These are phyloP conservation scores for Trichoderma harzianum DNA, from an alignment of 2,329 filamentous ascomycete genomes.

Conservation along the genomic window DNA sequence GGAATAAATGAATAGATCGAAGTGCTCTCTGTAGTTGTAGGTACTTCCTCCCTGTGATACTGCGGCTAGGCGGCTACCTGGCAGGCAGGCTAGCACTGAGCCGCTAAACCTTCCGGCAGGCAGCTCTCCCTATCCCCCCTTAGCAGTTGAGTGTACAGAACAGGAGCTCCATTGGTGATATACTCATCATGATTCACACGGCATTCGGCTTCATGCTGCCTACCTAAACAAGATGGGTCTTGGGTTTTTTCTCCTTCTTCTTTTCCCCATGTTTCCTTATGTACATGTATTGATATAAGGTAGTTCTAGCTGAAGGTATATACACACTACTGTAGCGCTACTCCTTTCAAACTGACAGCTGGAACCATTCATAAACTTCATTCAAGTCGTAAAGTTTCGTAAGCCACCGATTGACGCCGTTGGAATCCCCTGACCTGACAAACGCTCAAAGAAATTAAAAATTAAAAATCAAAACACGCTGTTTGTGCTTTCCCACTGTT, in stretches of 20 bases:
- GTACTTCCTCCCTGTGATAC: background rate
- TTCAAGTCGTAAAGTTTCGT: background rate
- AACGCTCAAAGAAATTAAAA: constrained; percentile 1
- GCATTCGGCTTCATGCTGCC: background rate
- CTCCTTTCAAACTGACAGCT: background rate
- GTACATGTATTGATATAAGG: background rate
- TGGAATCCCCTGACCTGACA: background rate
- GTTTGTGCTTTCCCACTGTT: background rate
- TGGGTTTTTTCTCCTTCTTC: no score
- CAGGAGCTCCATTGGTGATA: background rate
- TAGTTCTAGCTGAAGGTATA: background rate
- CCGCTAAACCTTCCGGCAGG: background rate
- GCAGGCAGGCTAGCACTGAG: background rate
- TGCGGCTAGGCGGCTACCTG: background rate
- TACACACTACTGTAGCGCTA: background rate
- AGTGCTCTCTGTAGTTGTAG: background rate
- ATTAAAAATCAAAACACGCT: background rate
- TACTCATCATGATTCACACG: background rate
- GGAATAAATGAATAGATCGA: background rate
- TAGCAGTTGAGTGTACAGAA: background rate
- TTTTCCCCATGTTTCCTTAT: background rate
- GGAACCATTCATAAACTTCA: background rate
- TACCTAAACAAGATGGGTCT: background rate
- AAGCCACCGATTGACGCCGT: background rate
- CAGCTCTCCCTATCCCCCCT: background rate